phyloP scores from a whole-genome alignment of 371 early-diverging fungal species.

The Paraphysoderma sedebokerense region DNA sequence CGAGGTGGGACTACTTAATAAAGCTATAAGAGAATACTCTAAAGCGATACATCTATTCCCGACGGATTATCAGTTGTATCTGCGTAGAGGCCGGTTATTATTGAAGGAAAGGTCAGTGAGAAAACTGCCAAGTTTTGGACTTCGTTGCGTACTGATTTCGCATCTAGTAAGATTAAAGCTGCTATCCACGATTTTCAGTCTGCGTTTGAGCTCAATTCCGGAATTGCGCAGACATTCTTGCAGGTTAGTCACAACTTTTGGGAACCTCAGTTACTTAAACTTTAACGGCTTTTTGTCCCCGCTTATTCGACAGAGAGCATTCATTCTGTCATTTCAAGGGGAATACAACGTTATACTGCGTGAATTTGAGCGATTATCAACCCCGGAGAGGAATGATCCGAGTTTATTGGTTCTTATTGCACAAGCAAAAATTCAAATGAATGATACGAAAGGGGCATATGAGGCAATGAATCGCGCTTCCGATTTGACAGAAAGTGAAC shows the following conservation, averaged over 20 bases:
- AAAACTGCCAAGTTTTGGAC: background rate
- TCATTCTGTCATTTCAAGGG: constrained; percentile 30
- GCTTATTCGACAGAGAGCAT: constrained; percentile 11
- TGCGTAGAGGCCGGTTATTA: constrained; percentile 25
- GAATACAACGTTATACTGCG: constrained; percentile 25
- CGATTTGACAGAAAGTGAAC: constrained; percentile 13
- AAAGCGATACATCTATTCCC: constrained; percentile 26
- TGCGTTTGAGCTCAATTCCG: constrained; percentile 30
- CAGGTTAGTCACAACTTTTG: constrained; percentile 12
- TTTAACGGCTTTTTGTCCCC: background rate
- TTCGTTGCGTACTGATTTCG: background rate
- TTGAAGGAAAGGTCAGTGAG: constrained; percentile 15
- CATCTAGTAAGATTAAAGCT: constrained; percentile 16
- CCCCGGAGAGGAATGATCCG: constrained; percentile 15
- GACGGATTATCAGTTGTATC: constrained; percentile 20
- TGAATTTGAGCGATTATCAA: constrained; percentile 18
- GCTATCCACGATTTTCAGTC: constrained; percentile 30
- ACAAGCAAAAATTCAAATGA: constrained; percentile 20
- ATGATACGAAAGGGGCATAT: constrained; percentile 14
- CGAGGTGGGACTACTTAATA: constrained; percentile 5
- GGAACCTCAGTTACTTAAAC: background rate
- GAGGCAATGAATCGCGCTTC: background rate
- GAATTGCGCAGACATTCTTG: constrained; percentile 30
- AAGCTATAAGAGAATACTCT: constrained; percentile 25
- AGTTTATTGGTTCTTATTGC: constrained; percentile 20